Base-by-base conservation (phyloP, 2,329 filamentous ascomycete species). In the Sporothrix luriei region DNA sequence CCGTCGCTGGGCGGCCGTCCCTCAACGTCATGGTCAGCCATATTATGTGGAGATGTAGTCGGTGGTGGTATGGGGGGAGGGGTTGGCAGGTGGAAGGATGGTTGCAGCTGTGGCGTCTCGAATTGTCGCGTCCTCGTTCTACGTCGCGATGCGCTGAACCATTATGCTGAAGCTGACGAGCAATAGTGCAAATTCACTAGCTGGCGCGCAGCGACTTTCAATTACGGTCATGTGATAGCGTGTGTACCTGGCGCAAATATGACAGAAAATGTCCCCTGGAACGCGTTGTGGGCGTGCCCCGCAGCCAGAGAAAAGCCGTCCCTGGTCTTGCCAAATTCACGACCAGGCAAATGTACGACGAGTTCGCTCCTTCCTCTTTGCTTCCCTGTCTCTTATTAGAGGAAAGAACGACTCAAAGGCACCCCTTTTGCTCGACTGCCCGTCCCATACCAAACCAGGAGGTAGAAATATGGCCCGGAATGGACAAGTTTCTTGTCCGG, bases 171-270 rank as follows among this genome's bases (percentile, higher is more conserved):
- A 54, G 51, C 51, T 54, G 11, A 11, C 14, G 51, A 54, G 21
- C 21, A 46, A 51, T 51, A 49, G 49, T 46, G 49, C 33, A 55
- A 57, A 43, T 19, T 40, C 14, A 57, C 16, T 46, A 46, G 38
- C 13, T 29, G 14, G 11, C 62, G 19, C 10, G 13, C 52, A 51
- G 62, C 33, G 10, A 10, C 16, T 1, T 7, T 26, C 9, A 59
- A 43, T 62, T 55, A 29, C 19, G 48, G 62, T 71, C 70, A 71
- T 69, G 70, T 71, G 70, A 71, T 43, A 38, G 49, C 70, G 70
- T 67, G 70, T 69, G 10, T 38, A 52, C 51, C 61, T 68, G 66
- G 69, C 46, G 69, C 52, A 2, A 38, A 55, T 19, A n/a, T 29
- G 52, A 3, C 51, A n/a, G 19, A 52, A 57, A 57, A 33, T 9